These are phyloP conservation scores for Monosporozyma siamensis DNA, from an alignment of 805 yeast genomes.

Conservation along the genomic window DNA sequence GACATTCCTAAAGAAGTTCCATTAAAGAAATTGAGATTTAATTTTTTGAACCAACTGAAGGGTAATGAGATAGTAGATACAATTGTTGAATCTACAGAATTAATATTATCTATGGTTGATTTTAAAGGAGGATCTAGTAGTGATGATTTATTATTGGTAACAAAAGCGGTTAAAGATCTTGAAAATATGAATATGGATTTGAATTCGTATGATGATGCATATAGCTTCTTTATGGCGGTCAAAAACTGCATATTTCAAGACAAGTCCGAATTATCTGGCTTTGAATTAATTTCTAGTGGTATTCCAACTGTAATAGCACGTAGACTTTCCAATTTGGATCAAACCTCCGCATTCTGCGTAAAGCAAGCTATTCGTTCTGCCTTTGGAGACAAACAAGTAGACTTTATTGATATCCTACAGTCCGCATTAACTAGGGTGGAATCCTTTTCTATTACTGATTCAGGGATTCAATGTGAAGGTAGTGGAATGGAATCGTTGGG, in stretches of 20 bases:
- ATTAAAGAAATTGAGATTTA: conserved; percentile 19
- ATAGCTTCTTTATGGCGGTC: conserved; percentile 33
- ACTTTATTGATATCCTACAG: conserved; percentile 52
- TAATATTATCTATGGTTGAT: conserved; percentile 12
- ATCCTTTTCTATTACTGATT: conserved; percentile 49
- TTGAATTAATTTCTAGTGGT: conserved; percentile 66
- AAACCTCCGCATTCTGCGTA: conserved; percentile 15
- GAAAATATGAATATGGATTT: conserved; percentile 17
- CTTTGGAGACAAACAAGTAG: conserved; percentile 29
- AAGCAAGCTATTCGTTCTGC: conserved; percentile 37
- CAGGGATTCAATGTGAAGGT: conserved; percentile 32
- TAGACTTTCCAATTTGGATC: neutral
- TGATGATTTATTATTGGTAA: conserved; percentile 19
- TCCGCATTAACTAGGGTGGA: conserved; percentile 69
- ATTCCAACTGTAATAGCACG: conserved; percentile 34
- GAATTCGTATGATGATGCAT: conserved; percentile 27
- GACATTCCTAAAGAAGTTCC: conserved; percentile 27
- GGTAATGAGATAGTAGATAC: conserved; percentile 2
- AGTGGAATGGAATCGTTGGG: conserved; percentile 55
- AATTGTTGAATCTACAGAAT: conserved; percentile 11
- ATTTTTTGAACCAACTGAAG: conserved; percentile 9
- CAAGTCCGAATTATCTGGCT: conserved; percentile 46
- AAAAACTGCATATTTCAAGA: conserved; percentile 28
- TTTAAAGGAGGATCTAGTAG: conserved; percentile 18
- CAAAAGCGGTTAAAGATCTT: too few relatives aligned